Evolutionary conservation across 192 early-diverging fungal genomes (phyloP).

Genomic region (Chytriomyces sp.): DNA sequence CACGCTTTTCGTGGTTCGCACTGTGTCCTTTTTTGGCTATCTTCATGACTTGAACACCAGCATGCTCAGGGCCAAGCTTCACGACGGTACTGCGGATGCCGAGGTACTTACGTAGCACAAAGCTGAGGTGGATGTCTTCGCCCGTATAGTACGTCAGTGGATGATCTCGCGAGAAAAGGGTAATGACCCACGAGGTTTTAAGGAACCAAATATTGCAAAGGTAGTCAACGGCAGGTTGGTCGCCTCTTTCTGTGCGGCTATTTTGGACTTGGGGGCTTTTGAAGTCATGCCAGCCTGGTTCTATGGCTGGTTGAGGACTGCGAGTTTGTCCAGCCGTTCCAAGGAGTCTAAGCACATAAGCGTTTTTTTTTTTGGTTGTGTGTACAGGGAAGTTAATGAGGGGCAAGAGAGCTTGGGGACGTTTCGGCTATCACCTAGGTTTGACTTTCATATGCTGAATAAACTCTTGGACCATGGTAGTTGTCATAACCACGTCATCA

Average conservation of each 20-base stretch:
- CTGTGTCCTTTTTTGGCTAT: background rate
- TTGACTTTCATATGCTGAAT: conserved; percentile 2
- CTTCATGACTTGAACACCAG: background rate
- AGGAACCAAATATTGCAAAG: conserved; percentile 29
- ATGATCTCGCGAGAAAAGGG: conserved; percentile 5
- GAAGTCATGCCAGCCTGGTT: conserved; percentile 19
- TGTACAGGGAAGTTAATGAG: background rate
- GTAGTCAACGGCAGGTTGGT: conserved; percentile 12
- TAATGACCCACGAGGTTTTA: conserved; percentile 3
- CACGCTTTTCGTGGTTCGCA: conserved; percentile 11
- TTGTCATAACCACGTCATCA: conserved; percentile 20
- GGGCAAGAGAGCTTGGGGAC: no score
- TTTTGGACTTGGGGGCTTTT: background rate
- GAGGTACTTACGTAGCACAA: conserved; percentile 15
- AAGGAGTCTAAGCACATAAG: conserved; percentile 11
- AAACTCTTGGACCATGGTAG: conserved; percentile 1
- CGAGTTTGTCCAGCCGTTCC: conserved; percentile 21
- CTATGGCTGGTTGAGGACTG: background rate
- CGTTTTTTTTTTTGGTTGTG: background rate
- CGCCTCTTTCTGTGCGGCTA: background rate
- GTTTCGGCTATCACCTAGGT: conserved; percentile 7
- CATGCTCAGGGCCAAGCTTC: background rate
- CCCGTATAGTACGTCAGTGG: conserved; percentile 23
- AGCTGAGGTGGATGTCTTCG: conserved; percentile 22
- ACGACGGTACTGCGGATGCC: conserved; percentile 1